Evolutionary conservation across 2,329 filamentous ascomycete genomes (phyloP), one percentile per base, ranked within the genome.

Genomic region (Exophiala oligosperma): DNA sequence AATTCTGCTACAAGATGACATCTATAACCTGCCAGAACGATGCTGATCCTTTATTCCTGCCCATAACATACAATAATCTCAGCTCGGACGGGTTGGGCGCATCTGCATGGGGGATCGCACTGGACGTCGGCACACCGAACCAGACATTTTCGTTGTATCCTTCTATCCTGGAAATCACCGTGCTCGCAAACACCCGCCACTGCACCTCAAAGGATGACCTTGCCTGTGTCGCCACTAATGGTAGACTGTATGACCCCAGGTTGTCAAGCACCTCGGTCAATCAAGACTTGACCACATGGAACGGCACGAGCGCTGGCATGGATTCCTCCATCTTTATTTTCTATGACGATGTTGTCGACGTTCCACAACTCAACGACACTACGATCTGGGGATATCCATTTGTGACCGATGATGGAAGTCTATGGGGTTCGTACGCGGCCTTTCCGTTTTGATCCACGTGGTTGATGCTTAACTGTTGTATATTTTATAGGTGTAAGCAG

Each of bases 71-170:
- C 40, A 43, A 43, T 14, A 43, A 43, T 43, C n/a, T 43, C 40
- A 43, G 40, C 21, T 21, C 40, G n/a, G 17, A 21, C 17, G 43
- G 24, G 17, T 40, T 29, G 12, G 32, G 17, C 23, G 55, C 55
- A 24, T 43, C 41, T 4, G 49, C 55, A 21, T 49, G 41, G 55
- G 55, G 55, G 32, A 38, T 53, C n/a, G 21, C 9, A 24, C 6
- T 53, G 7, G 40, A 32, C 7, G 9, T 57, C 14, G 55, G 55
- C n/a, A 35, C 37, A 14, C 55, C 49, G 9, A 12, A 17, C 14
- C 52, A 41, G 23, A 47, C 8, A 14, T 49, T 37, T 29, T 50
- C 47, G 24, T 14, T 56, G 8, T 17, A 26, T 11, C 47, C 48
- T n/a, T 41, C 35, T 14, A 43, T 43, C n/a, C 6, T 4, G 14